Evolutionary conservation across 2,329 filamentous ascomycete genomes (phyloP), one percentile per base, ranked within the genome.

Genomic region (Xylariaceae sp.): DNA sequence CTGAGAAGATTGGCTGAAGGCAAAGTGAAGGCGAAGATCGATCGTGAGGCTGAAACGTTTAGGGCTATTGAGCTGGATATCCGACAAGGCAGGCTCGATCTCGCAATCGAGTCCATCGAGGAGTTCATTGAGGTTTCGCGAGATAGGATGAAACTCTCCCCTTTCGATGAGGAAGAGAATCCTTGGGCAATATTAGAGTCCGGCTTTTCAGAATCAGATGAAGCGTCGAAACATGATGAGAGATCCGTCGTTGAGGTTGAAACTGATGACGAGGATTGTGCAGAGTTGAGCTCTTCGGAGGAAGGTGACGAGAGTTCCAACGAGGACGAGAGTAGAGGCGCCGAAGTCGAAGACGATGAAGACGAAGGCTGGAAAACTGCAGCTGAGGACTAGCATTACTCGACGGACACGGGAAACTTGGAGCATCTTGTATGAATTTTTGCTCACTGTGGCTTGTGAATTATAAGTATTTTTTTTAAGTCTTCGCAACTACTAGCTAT

Each of bases 41-140:
- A 53, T 5, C 16, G 36, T 16, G 61, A 65, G 53, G 61, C 53
- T 12, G 56, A 58, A 44, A 64, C 59, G 2, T 64, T 65, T 24
- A 44, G 50, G 49, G 54, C 48, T 17, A 56, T 64, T 16, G 61
- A 50, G 8, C 9, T 62, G 11, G 24, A 62, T 26, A 24, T 64
- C 14, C 39, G 48, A 9, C 37, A 47, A n/a, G 48, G 45, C 7
- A 52, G 48, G 29, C 6, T 55, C 9, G 56, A 61, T 3, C 56
- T 56, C 5, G 58, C 59, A n/a, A 43, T 62, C 16, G 56, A 65
- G 34, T 57, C 50, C 6, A 29, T 65, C 29, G 14, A 54, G 34
- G 61, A 64, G 21, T 64, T 61, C 39, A 59, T 65, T 14, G 53
- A 39, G 6, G 51, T 29, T 1, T 60, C 58, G 6, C 44, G 49